Conservation (phyloP, 1,284 basidiomycete species). For the Boletus subluridellus region DNA sequence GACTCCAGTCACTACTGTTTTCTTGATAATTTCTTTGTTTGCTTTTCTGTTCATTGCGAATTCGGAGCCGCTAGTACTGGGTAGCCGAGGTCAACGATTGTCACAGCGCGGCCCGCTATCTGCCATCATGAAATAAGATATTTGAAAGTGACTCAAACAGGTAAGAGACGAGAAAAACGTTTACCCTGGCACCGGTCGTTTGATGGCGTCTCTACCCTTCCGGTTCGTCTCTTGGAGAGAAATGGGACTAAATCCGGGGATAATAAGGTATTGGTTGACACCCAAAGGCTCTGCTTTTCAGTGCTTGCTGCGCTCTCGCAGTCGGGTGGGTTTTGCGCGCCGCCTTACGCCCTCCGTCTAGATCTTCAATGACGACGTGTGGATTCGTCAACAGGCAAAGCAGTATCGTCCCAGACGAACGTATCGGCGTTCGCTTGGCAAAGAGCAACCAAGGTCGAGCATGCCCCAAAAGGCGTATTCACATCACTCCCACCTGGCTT, state of each 20-base stretch:
- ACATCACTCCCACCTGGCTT: background rate
- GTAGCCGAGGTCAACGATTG: background rate
- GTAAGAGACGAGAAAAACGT: background rate
- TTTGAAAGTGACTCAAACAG: background rate
- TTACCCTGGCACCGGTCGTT: background rate
- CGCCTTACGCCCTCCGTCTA: background rate
- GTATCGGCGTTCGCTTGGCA: background rate
- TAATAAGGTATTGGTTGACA: background rate
- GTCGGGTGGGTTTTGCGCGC: too few species aligned
- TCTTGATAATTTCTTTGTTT: too few species aligned
- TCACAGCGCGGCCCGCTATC: background rate
- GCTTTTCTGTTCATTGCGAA: too few species aligned
- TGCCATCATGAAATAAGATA: background rate
- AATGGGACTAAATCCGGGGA: too few species aligned
- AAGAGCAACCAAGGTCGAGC: background rate
- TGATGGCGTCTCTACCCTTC: background rate
- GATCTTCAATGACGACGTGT: background rate
- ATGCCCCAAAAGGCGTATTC: background rate
- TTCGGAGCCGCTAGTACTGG: background rate
- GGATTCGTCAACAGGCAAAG: background rate
- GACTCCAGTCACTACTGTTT: too few species aligned
- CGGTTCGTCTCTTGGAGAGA: background rate
- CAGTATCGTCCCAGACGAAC: background rate
- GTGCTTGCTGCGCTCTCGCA: background rate
- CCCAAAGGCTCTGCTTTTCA: background rate